A percentile compares a stretch with the other conserved stretches of the same genome.
These are phyloP conservation scores for Nemania sp. DNA, from an alignment of 2,329 filamentous ascomycete species.

Conservation along the genomic window DNA sequence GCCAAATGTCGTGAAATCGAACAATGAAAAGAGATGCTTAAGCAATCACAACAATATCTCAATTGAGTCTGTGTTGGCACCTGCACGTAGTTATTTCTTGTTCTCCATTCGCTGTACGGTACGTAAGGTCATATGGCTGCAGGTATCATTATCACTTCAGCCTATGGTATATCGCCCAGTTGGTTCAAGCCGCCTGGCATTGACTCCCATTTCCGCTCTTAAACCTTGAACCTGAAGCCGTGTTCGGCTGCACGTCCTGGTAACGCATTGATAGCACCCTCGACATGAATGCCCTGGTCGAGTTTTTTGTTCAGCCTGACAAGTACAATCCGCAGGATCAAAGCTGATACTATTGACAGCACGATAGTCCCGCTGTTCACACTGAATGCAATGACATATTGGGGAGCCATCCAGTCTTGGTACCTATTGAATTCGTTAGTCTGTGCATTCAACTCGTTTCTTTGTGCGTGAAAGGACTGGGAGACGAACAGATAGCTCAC, in stretches of 20 bases:
- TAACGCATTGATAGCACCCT: constrained; percentile 58
- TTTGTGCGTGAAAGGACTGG: too few species aligned
- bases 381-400: constrained; percentile 61
- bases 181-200: background rate
- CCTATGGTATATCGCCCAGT: background rate
- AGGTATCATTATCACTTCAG: background rate
- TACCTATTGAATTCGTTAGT: constrained; percentile 61
- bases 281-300: constrained; percentile 62
- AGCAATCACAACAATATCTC: too few species aligned
- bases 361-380: constrained; percentile 69
- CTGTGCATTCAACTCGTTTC: background rate
- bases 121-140: too few species aligned
- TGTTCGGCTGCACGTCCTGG: constrained; percentile 60
- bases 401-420: constrained; percentile 49
- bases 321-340: constrained; percentile 64
- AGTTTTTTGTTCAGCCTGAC: constrained; percentile 69
- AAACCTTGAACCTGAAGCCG: constrained; percentile 69
- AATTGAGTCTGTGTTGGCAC: too few species aligned
- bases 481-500: constrained; percentile 42
- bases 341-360: constrained; percentile 66
- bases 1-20: too few species aligned
- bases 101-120: too few species aligned
- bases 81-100: too few species aligned
- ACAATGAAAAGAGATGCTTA: too few species aligned
- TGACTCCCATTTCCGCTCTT: background rate